Conservation (phyloP, 2,329 filamentous ascomycete genomes). For the Ceratocystis ficicola region DNA sequence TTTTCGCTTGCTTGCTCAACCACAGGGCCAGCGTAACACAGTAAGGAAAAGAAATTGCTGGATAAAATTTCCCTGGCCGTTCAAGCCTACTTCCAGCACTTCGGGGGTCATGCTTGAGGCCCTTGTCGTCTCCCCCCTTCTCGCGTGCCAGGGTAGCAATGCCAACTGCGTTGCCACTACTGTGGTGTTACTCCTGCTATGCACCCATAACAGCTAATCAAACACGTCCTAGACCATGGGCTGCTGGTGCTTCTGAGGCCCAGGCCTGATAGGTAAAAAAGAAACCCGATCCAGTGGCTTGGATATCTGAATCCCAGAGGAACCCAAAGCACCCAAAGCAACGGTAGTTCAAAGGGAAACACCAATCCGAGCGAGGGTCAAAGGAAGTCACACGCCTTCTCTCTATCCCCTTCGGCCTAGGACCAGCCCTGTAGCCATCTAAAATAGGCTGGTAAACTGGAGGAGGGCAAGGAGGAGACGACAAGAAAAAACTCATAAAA, state of each 20-base stretch:
- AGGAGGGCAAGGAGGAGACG: background rate
- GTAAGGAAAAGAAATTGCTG: background rate
- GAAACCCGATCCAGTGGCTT: constrained; percentile 14
- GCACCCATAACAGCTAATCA: constrained; percentile 1
- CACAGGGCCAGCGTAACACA: constrained; percentile 3
- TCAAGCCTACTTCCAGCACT: background rate
- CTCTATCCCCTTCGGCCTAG: background rate
- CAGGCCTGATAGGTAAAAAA: background rate
- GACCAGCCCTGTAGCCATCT: background rate
- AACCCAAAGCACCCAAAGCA: constrained; percentile 12
- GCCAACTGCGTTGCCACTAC: background rate
- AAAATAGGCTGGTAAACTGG: background rate
- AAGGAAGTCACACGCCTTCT: background rate
- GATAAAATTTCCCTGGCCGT: background rate
- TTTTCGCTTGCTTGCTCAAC: background rate
- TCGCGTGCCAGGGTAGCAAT: background rate
- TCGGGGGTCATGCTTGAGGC: background rate
- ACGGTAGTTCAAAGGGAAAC: background rate
- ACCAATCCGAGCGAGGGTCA: background rate
- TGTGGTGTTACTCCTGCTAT: background rate
- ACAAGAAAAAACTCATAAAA: background rate
- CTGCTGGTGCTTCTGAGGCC: constrained; percentile 5
- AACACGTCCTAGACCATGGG: background rate
- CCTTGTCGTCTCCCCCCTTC: background rate
- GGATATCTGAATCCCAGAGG: constrained; percentile 13